These are phyloP conservation scores for Zygoascus sp. DNA, from an alignment of 1,139 yeast species.

Conservation along the genomic window DNA sequence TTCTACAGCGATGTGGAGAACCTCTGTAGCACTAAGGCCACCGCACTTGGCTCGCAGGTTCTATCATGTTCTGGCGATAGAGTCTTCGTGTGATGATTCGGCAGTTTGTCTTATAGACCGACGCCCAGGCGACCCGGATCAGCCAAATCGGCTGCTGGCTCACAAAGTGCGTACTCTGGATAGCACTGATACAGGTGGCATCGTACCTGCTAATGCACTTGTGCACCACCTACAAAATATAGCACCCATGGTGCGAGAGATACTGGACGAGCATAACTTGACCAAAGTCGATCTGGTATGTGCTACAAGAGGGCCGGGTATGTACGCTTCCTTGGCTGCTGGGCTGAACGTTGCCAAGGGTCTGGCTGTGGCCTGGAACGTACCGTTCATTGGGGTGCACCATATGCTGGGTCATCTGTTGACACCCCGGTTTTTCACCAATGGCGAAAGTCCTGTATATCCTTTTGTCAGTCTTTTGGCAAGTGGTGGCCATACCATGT, in stretches of 20 bases:
- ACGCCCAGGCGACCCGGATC: slow-evolving; percentile 50
- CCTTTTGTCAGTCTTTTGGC: slow-evolving; percentile 80
- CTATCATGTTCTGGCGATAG: slow-evolving; percentile 77
- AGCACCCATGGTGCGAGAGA: slow-evolving; percentile 42
- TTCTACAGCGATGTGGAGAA: slow-evolving; percentile 2
- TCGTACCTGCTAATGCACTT: slow-evolving; percentile 82
- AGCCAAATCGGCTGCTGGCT: not conserved
- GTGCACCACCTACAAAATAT: slow-evolving; percentile 65
- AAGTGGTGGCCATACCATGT: slow-evolving; percentile 94
- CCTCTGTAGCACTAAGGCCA: not conserved
- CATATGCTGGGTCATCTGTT: slow-evolving; percentile 94
- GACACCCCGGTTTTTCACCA: slow-evolving; percentile 50
- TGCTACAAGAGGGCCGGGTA: slow-evolving; percentile 96
- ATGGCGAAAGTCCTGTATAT: slow-evolving; percentile 49
- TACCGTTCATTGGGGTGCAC: slow-evolving; percentile 84
- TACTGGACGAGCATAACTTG: slow-evolving; percentile 34
- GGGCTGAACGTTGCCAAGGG: slow-evolving; percentile 88
- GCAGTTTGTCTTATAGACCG: slow-evolving; percentile 76
- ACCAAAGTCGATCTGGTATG: slow-evolving; percentile 69
- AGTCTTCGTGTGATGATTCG: slow-evolving; percentile 93
- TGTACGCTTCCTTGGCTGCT: slow-evolving; percentile 82
- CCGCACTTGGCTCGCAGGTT: slow-evolving; percentile 21
- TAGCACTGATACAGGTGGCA: slow-evolving; percentile 71
- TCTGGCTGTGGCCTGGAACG: slow-evolving; percentile 66
- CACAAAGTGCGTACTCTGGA: slow-evolving; percentile 65